phyloP scores from a whole-genome alignment of 192 early-diverging fungal species.

The Rhizophagus sp. region DNA sequence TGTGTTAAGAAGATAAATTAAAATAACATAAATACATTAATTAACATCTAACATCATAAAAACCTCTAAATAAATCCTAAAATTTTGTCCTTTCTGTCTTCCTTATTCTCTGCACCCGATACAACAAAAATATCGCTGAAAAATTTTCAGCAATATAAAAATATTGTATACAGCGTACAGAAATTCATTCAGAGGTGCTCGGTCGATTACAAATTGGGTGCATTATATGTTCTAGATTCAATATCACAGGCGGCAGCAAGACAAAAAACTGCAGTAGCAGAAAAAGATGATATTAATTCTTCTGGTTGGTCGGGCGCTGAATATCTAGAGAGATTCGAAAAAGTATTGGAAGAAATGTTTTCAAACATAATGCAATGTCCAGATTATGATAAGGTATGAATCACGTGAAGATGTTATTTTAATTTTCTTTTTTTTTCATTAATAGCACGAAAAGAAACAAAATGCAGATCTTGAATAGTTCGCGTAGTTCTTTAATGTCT shows the following conservation, averaged over 20 bases:
- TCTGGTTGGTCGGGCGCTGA: slow-evolving; percentile 33
- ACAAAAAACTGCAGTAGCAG: slow-evolving; percentile 31
- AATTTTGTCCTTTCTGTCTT: background rate
- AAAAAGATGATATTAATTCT: slow-evolving; percentile 34
- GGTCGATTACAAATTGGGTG: slow-evolving; percentile 58
- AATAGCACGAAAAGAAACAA: background rate
- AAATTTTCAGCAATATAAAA: slow-evolving; percentile 49
- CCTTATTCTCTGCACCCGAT: background rate
- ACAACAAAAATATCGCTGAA: slow-evolving; percentile 4
- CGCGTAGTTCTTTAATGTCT: too few relatives aligned
- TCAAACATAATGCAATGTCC: slow-evolving; percentile 43
- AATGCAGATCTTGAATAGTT: background rate
- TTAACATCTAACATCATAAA: background rate
- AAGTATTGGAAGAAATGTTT: slow-evolving; percentile 46
- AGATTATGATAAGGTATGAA: slow-evolving; percentile 48
- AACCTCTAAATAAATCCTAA: background rate
- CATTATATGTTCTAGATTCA: slow-evolving; percentile 63
- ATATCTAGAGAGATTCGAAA: slow-evolving; percentile 45
- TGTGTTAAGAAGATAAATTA: background rate
- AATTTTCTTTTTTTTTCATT: background rate
- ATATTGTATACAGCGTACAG: slow-evolving; percentile 51
- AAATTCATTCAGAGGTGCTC: slow-evolving; percentile 54
- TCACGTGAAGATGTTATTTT: slow-evolving; percentile 7
- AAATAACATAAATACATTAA: background rate
- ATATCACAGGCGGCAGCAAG: slow-evolving; percentile 51